A percentile compares a stretch with the other conserved stretches of the same genome.
phyloP scores from a whole-genome alignment of 2,329 filamentous ascomycete species.

The Mollisiaceae sp. region DNA sequence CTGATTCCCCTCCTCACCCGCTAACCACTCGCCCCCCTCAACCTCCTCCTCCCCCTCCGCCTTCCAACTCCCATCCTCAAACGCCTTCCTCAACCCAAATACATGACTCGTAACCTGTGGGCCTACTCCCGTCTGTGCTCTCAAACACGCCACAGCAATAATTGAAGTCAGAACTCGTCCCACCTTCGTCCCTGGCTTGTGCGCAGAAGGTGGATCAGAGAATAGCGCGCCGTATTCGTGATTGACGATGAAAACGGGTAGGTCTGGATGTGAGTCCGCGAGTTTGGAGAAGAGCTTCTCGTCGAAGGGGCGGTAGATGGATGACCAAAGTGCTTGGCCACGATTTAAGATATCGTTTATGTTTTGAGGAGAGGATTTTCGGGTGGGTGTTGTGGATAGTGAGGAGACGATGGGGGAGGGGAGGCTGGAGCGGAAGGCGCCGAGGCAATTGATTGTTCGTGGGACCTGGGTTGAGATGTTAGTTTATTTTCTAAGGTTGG shows the following conservation, averaged over 20 bases:
- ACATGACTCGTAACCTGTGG: slow-evolving; percentile 84
- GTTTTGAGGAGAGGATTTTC: slow-evolving; percentile 48
- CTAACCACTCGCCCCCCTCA: slow-evolving; percentile 63
- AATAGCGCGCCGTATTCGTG: slow-evolving; percentile 77
- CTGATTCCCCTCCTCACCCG: slow-evolving; percentile 66
- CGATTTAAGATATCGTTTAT: slow-evolving; percentile 59
- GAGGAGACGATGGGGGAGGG: slow-evolving; percentile 57
- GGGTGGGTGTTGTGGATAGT: slow-evolving; percentile 63
- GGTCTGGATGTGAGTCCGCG: slow-evolving; percentile 76
- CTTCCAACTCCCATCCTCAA: slow-evolving; percentile 66
- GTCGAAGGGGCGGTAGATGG: slow-evolving; percentile 77
- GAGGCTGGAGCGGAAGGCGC: slow-evolving; percentile 69
- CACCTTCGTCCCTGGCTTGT: slow-evolving; percentile 53
- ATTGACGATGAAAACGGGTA: slow-evolving; percentile 80
- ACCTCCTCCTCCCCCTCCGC: slow-evolving; percentile 53
- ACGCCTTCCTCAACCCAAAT: slow-evolving; percentile 78
- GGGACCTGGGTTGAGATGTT: slow-evolving; percentile 69
- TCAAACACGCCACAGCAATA: slow-evolving; percentile 74
- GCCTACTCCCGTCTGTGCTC: slow-evolving; percentile 80
- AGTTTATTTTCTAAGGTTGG: slow-evolving; percentile 47
- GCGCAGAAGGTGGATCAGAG: slow-evolving; percentile 62
- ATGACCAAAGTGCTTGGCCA: slow-evolving; percentile 73
- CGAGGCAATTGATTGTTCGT: slow-evolving; percentile 81
- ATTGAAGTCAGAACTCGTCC: slow-evolving; percentile 76
- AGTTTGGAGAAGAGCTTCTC: slow-evolving; percentile 73